phyloP scores from a whole-genome alignment of 768 basidiomycete species.

The Leucosporidium creatinivorum region DNA sequence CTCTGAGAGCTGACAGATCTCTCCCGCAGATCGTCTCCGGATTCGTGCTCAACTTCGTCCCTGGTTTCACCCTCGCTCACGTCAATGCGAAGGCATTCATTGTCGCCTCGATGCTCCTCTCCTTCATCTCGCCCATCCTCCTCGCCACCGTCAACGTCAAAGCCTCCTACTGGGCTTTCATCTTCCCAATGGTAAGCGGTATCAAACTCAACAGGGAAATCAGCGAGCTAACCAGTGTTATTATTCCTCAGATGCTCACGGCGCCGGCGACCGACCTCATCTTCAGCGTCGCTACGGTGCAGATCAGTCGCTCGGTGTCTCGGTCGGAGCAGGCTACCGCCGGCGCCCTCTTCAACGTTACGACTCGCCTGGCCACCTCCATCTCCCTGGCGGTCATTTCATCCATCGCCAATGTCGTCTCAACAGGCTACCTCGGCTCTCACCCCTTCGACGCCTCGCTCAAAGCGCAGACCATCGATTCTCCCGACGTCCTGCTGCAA shows the following conservation, averaged over 20 bases:
- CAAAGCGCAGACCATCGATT: neutral
- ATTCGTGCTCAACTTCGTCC: neutral
- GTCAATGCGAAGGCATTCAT: neutral
- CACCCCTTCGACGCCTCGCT: neutral
- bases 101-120: neutral
- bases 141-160: neutral
- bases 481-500: neutral
- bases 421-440: neutral
- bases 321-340: constrained; percentile 1
- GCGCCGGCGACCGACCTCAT: neutral
- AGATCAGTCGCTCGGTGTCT: neutral
- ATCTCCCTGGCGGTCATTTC: neutral
- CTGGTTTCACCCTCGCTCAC: neutral
- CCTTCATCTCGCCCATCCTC: neutral
- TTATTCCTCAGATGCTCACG: too few relatives aligned
- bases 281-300: neutral
- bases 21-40: neutral
- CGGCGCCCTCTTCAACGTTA: constrained; percentile 2
- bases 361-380: neutral
- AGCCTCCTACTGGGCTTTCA: neutral
- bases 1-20: too few relatives aligned
- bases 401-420: neutral
- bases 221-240: too few relatives aligned
- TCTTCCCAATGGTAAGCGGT: neutral
- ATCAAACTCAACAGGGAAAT: too few relatives aligned